These are phyloP conservation scores for Candida insectorum DNA, from an alignment of 805 yeast genomes.

Conservation along the genomic window DNA sequence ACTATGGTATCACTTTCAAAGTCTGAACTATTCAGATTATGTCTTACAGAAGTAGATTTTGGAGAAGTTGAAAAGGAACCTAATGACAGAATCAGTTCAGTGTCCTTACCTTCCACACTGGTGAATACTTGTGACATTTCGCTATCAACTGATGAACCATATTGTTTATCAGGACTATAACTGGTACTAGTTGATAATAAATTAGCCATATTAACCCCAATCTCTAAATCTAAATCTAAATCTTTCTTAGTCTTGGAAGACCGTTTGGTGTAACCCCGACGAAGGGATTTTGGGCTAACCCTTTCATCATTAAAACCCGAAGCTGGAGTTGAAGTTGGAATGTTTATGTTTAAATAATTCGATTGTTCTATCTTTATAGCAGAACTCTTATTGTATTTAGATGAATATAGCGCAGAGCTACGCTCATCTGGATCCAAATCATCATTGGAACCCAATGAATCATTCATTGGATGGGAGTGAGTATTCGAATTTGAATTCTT, in stretches of 20 bases:
- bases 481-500: constrained; percentile 26
- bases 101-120: constrained; percentile 26
- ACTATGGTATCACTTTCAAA: constrained; percentile 5
- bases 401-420: constrained; percentile 41
- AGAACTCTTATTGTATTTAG: constrained; percentile 12
- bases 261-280: not conserved
- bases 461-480: constrained; percentile 16
- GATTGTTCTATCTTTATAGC: constrained; percentile 15
- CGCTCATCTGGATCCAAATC: constrained; percentile 40
- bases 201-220: constrained; percentile 46
- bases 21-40: constrained; percentile 1
- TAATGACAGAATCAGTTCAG: constrained; percentile 36
- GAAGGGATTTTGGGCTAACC: constrained; percentile 7
- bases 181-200: constrained; percentile 17
- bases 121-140: constrained; percentile 42
- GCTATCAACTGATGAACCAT: constrained; percentile 41
- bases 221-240: constrained; percentile 35
- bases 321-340: constrained; percentile 1
- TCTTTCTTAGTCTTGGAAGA: constrained; percentile 7
- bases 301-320: constrained; percentile 1
- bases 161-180: constrained; percentile 5
- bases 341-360: constrained; percentile 6
- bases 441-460: constrained; percentile 21
- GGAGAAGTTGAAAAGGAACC: constrained; percentile 17
- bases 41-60: constrained; percentile 1